Base-by-base conservation (phyloP, 2,329 filamentous ascomycete species). In the Keithomyces neogunnii region DNA sequence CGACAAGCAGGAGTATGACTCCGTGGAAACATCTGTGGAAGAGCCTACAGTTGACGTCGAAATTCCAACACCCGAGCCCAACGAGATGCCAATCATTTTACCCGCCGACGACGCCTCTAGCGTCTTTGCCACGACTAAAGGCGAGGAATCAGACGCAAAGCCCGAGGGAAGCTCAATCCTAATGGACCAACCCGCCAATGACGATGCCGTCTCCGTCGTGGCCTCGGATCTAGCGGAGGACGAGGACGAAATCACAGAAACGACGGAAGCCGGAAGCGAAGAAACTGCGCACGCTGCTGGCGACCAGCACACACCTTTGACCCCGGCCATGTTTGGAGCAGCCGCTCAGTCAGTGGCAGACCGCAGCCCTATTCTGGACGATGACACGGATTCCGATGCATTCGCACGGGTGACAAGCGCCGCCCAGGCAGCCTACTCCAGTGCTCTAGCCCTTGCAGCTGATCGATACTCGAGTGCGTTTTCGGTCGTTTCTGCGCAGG, bases 381-480 rank as follows among this genome's bases (percentile, higher is more conserved):
- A 67, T 3, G 64, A 69, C 44, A 65, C 66, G 26, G 69, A 72
- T 36, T 61, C 66, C 1, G 66, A 73, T 36, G 45, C 55, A 3
- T 51, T 64, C 19, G 65, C 67, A 2, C 70, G 63, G 52, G 68
- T 71, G 48, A 70, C 69, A 3, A 65, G 69, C 29, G 71, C 74
- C 13, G 75, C 77, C 4, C 72, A 76, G 53, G 75, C 76, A 5
- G 80, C 77, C 6, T 90, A 89, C 65, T 78, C 77, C 7, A 77
- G 77, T 29, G 87, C 86, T 26, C 67, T 87, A 8, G 79, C 78
- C 43, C 72, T 77, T 40, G 88, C 87, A 3, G 80, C 81, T n/a
- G 74, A 81, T 40, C 82, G 85, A 50, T 88, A 88, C 58, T 77
- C 77, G 0, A 80, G 81, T 28, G 87, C 86, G 8, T 80, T 83